A percentile compares a stretch with the other conserved stretches of the same genome.
These are phyloP conservation scores for Annulohypoxylon bovei DNA, from an alignment of 495 filamentous ascomycete genomes.

Conservation along the genomic window DNA sequence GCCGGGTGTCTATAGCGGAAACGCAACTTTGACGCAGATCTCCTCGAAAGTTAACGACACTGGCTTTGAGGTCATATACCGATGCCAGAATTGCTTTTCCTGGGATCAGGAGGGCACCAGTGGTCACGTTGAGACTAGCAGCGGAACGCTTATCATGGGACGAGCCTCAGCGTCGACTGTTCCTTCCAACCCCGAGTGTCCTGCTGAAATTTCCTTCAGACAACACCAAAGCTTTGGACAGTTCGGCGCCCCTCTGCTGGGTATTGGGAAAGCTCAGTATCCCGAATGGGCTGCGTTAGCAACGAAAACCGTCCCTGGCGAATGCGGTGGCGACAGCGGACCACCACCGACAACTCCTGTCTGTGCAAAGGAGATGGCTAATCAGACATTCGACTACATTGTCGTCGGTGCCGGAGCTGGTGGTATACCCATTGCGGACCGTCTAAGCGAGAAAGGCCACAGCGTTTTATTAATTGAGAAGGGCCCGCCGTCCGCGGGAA, in stretches of 20 bases:
- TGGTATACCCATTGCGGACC: slow-evolving; percentile 72
- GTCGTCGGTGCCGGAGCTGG: slow-evolving; percentile 73
- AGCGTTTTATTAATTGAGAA: slow-evolving; percentile 82
- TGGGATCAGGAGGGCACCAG: slow-evolving; percentile 64
- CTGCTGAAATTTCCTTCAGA: slow-evolving; percentile 47
- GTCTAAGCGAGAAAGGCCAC: slow-evolving; percentile 80
- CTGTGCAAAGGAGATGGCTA: slow-evolving; percentile 52
- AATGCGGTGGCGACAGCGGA: slow-evolving; percentile 47
- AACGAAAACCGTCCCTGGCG: slow-evolving; percentile 46
- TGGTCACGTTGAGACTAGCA: slow-evolving; percentile 50
- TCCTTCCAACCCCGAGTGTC: slow-evolving; percentile 48
- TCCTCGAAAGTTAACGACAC: slow-evolving; percentile 61
- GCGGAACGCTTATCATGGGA: slow-evolving; percentile 54
- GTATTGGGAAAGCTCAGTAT: slow-evolving; percentile 58
- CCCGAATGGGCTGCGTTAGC: slow-evolving; percentile 59
- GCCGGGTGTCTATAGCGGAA: slow-evolving; percentile 68
- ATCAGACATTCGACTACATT: slow-evolving; percentile 70
- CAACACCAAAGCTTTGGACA: slow-evolving; percentile 59
- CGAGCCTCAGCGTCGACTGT: slow-evolving; percentile 52
- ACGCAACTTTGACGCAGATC: slow-evolving; percentile 67
- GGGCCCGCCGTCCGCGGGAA: slow-evolving; percentile 68
- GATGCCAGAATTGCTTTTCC: slow-evolving; percentile 70
- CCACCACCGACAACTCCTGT: slow-evolving; percentile 37
- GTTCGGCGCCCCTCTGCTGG: slow-evolving; percentile 53
- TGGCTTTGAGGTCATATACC: slow-evolving; percentile 67